Evolutionary conservation across 1,139 yeast genomes (phyloP).

Genomic region (Scheffersomyces titani): DNA sequence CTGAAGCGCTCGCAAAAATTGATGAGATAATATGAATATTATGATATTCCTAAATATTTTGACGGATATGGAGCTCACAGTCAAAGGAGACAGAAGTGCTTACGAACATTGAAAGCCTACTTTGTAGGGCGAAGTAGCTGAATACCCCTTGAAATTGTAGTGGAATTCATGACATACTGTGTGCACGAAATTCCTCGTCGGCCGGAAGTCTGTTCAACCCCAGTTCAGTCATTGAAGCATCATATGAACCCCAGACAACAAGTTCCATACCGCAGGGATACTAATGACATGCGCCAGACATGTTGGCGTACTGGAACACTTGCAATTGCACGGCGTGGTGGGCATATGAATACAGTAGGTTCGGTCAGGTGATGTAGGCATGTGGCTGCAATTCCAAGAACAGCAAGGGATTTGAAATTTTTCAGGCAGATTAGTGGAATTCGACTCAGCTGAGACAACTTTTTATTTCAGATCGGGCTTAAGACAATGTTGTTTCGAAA

Average conservation of each 20-base stretch:
- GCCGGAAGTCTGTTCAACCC: neutral
- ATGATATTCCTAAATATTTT: neutral
- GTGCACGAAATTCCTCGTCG: neutral
- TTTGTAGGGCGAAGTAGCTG: neutral
- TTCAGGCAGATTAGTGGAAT: neutral
- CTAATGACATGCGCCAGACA: neutral
- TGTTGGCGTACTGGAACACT: neutral
- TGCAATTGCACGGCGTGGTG: neutral
- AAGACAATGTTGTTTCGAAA: no score
- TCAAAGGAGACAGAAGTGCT: neutral
- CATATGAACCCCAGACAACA: neutral
- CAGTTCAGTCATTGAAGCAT: neutral
- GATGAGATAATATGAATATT: neutral
- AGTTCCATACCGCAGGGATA: neutral
- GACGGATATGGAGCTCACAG: neutral
- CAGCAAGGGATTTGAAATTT: neutral
- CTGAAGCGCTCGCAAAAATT: neutral
- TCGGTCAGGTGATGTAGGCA: neutral
- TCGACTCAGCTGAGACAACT: neutral
- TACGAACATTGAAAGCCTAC: neutral
- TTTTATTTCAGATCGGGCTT: neutral
- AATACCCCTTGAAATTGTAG: neutral
- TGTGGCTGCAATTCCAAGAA: neutral
- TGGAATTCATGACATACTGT: neutral
- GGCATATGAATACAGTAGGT: neutral